phyloP scores from a whole-genome alignment of 495 filamentous ascomycete genomes.

The Aspergillus indologenus region DNA sequence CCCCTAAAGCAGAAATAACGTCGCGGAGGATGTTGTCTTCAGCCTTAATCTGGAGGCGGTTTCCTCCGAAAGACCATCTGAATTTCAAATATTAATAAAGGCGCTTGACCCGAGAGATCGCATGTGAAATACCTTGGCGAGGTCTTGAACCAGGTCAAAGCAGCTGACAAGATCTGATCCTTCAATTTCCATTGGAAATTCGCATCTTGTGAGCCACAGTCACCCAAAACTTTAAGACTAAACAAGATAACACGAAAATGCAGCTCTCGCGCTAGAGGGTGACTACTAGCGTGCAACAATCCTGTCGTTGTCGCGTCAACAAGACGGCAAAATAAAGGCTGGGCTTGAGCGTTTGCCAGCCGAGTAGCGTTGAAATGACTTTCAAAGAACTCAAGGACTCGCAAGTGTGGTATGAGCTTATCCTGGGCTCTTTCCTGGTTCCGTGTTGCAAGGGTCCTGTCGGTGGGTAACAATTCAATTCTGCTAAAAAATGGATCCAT shows the following conservation, averaged over 20 bases:
- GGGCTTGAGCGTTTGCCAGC: slow-evolving; percentile 72
- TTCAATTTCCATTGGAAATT: slow-evolving; percentile 72
- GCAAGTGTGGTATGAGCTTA: slow-evolving; percentile 78
- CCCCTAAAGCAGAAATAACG: slow-evolving; percentile 60
- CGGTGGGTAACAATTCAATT: slow-evolving; percentile 89
- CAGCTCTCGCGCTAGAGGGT: slow-evolving; percentile 86
- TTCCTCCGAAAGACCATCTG: slow-evolving; percentile 93
- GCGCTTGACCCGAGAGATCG: not conserved
- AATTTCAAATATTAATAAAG: slow-evolving; percentile 18
- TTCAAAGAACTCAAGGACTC: slow-evolving; percentile 80
- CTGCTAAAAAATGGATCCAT: slow-evolving; percentile 85
- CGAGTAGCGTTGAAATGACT: slow-evolving; percentile 93
- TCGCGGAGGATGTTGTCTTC: slow-evolving; percentile 81
- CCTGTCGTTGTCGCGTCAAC: slow-evolving; percentile 71
- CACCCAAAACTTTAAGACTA: slow-evolving; percentile 68
- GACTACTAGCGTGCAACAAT: slow-evolving; percentile 63
- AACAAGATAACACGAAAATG: slow-evolving; percentile 86
- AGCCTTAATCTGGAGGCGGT: slow-evolving; percentile 86
- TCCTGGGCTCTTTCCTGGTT: slow-evolving; percentile 75
- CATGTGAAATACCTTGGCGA: slow-evolving; percentile 55
- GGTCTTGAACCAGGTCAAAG: slow-evolving; percentile 80
- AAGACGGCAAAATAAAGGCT: slow-evolving; percentile 75
- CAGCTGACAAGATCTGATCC: slow-evolving; percentile 81
- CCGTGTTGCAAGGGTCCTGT: slow-evolving; percentile 69
- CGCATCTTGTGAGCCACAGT: slow-evolving; percentile 60